phyloP scores from a whole-genome alignment of 2,329 filamentous ascomycete species.

The Pestalotiopsis sp. region DNA sequence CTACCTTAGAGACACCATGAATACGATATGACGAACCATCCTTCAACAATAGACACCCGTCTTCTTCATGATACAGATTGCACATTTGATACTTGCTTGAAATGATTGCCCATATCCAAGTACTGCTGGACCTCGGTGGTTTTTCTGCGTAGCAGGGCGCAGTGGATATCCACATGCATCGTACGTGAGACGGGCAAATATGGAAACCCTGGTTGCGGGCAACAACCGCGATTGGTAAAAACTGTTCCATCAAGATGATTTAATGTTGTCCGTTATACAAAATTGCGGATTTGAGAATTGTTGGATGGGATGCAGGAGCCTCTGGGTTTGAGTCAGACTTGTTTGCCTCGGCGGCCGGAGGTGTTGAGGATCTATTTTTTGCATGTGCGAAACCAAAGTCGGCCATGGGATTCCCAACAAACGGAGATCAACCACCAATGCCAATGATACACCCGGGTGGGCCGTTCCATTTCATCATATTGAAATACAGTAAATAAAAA shows the following conservation, averaged over 20 bases:
- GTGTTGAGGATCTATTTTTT: slow-evolving; percentile 7
- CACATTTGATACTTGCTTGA: background rate
- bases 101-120: background rate
- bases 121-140: no score
- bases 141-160: no score
- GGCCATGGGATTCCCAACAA: slow-evolving; percentile 10
- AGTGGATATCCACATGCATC: no score
- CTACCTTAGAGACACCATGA: background rate
- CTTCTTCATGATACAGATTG: background rate
- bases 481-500: background rate
- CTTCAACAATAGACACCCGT: background rate
- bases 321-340: background rate
- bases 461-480: background rate
- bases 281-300: background rate
- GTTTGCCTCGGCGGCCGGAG: slow-evolving; percentile 4
- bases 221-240: no score
- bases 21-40: slow-evolving; percentile 6
- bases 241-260: no score
- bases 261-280: background rate
- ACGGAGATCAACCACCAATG: background rate
- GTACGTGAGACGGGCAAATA: no score
- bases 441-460: background rate
- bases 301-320: background rate
- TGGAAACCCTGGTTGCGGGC: no score
- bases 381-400: slow-evolving; percentile 2